A percentile compares a stretch with the other conserved stretches of the same genome.
These are phyloP conservation scores for Microdochium paspali DNA, from an alignment of 2,329 filamentous ascomycete genomes.

Conservation along the genomic window DNA sequence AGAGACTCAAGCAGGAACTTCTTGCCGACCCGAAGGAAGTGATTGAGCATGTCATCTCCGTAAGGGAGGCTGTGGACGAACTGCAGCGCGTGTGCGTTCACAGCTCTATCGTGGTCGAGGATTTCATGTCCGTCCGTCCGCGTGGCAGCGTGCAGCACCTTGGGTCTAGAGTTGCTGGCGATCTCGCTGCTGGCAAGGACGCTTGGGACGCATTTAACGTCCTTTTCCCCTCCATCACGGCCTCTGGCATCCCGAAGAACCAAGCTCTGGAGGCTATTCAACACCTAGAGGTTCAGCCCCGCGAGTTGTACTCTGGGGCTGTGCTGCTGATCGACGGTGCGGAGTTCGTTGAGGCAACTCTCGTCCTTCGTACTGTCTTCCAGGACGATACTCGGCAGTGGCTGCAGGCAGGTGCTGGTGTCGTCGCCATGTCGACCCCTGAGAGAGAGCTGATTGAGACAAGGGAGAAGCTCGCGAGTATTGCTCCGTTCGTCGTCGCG, in stretches of 20 bases:
- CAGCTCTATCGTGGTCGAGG: conserved; percentile 7
- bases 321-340: conserved; percentile 4
- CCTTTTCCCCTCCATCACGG: conserved; percentile 11
- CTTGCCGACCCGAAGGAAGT: conserved; percentile 8
- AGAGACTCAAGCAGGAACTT: conserved; percentile 2
- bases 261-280: conserved; percentile 5
- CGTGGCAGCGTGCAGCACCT: conserved; percentile 11
- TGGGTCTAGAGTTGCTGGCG: conserved; percentile 7
- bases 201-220: conserved; percentile 9
- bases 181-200: conserved; percentile 4
- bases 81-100: conserved; percentile 5
- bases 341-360: conserved; percentile 5
- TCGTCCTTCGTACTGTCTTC: conserved; percentile 5
- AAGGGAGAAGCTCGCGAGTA: conserved; percentile 6
- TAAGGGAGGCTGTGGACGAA: conserved; percentile 6
- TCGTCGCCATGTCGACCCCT: conserved; percentile 6
- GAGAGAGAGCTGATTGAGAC: conserved; percentile 10
- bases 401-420: conserved; percentile 6
- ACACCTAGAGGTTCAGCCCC: conserved; percentile 4
- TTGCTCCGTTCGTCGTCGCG: background rate
- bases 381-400: background rate
- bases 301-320: conserved; percentile 10
- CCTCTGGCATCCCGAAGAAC: conserved; percentile 9
- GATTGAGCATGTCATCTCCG: conserved; percentile 9
- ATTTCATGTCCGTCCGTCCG: conserved; percentile 7